Evolutionary conservation across 2,329 filamentous ascomycete genomes (phyloP).

Genomic region (Lecanicillium sp.): DNA sequence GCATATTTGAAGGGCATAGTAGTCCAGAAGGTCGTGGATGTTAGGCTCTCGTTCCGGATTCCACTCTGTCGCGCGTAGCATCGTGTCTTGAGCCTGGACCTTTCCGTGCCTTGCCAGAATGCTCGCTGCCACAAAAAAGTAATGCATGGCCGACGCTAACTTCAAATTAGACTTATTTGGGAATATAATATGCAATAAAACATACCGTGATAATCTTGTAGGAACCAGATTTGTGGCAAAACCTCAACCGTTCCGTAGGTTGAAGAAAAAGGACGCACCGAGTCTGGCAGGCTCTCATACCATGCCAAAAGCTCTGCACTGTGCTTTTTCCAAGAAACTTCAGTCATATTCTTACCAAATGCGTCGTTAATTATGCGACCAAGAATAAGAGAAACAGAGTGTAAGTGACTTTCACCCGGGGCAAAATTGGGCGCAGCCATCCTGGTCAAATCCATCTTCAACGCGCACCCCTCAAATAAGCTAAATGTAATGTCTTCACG

Average conservation of each 20-base stretch:
- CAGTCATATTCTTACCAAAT: slow-evolving; percentile 15
- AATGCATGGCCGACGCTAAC: slow-evolving; percentile 33
- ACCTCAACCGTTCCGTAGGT: slow-evolving; percentile 6
- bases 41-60: neutral
- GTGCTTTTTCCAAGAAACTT: slow-evolving; percentile 14
- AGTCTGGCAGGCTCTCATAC: slow-evolving; percentile 20
- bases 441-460: slow-evolving; percentile 30
- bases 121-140: slow-evolving; percentile 27
- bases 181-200: neutral
- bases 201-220: slow-evolving; percentile 34
- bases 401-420: slow-evolving; percentile 26
- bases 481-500: slow-evolving; percentile 46
- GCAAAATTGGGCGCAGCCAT: slow-evolving; percentile 10
- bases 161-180: neutral
- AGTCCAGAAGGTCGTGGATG: slow-evolving; percentile 21
- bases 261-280: slow-evolving; percentile 23
- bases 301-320: slow-evolving; percentile 19
- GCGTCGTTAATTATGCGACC: slow-evolving; percentile 33
- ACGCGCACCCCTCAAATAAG: slow-evolving; percentile 30
- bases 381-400: slow-evolving; percentile 32
- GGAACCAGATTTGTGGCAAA: slow-evolving; percentile 30
- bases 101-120: slow-evolving; percentile 18
- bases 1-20: slow-evolving; percentile 28
- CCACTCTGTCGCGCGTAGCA: neutral
- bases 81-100: neutral